Percentiles rank a stretch among this genome's conserved stretches.
phyloP scores from a whole-genome alignment of 768 basidiomycete species.

The Russula brevipes region DNA sequence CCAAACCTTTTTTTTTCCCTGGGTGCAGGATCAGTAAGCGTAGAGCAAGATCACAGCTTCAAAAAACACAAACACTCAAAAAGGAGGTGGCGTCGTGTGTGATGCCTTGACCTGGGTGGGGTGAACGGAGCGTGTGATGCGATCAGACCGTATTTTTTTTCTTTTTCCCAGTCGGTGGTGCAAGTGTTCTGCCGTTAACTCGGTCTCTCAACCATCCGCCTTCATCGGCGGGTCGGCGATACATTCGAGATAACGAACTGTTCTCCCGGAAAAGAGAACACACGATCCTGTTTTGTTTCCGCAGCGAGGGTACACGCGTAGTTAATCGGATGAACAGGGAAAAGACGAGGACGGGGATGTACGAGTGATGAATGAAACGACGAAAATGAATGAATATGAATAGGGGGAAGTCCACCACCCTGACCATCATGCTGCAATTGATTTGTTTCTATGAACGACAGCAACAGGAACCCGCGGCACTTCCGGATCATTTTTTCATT shows the following conservation, averaged over 20 bases:
- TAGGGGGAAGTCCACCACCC: not conserved
- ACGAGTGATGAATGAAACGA: not conserved
- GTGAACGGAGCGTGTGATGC: not conserved
- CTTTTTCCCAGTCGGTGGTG: not conserved
- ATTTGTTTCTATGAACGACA: not conserved
- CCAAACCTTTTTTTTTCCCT: no score
- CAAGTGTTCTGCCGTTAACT: not conserved
- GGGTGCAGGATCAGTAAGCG: not conserved
- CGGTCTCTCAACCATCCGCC: not conserved
- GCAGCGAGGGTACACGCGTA: not conserved
- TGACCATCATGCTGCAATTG: not conserved
- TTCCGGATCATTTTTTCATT: slow-evolving; percentile 13
- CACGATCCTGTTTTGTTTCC: not conserved
- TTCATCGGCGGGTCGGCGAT: slow-evolving; percentile 3
- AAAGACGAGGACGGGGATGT: not conserved
- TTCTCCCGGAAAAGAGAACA: not conserved
- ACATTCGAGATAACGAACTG: not conserved
- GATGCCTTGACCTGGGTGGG: not conserved
- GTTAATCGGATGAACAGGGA: not conserved
- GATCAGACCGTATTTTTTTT: not conserved
- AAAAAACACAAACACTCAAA: not conserved
- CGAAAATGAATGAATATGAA: not conserved
- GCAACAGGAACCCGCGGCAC: slow-evolving; percentile 13
- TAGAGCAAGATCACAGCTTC: not conserved
- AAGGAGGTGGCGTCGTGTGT: not conserved